These are phyloP conservation scores for Scenedesmus sp. DNA, from an alignment of 163 green algal genomes.

Conservation along the genomic window DNA sequence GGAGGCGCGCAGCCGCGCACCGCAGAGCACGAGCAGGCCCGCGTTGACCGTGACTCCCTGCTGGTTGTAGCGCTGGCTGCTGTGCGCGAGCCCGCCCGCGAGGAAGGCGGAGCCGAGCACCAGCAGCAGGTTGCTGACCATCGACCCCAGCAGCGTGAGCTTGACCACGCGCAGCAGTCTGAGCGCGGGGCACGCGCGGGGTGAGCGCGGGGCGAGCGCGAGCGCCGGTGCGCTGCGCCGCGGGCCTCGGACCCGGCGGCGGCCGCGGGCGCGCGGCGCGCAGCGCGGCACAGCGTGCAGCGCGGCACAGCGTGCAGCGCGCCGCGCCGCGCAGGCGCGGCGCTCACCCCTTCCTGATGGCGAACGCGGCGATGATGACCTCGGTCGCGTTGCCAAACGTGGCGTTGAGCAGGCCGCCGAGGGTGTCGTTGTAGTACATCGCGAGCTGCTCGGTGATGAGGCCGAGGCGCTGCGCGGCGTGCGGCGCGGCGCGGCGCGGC, in stretches of 20 bases:
- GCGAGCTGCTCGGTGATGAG: slow-evolving; percentile 82
- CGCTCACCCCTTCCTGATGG: slow-evolving; percentile 49
- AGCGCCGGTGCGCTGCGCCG: too few species aligned
- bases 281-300: too few species aligned
- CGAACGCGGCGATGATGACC: slow-evolving; percentile 77
- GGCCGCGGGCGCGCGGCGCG: too few species aligned
- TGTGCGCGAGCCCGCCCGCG: slow-evolving; percentile 60
- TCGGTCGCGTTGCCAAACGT: slow-evolving; percentile 88
- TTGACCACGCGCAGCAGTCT: slow-evolving; percentile 77
- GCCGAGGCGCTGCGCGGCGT: slow-evolving; percentile 67
- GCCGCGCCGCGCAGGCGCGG: too few species aligned
- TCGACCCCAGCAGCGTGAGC: slow-evolving; percentile 74
- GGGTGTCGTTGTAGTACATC: slow-evolving; percentile 77
- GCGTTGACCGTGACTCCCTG: slow-evolving; percentile 59
- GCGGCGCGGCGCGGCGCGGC: too few species aligned
- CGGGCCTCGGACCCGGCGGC: too few species aligned
- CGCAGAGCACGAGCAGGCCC: slow-evolving; percentile 68
- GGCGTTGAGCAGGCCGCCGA: slow-evolving; percentile 82
- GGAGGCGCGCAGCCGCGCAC: background rate
- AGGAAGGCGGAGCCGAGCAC: slow-evolving; percentile 87
- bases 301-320: too few species aligned
- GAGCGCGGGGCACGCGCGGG: too few species aligned
- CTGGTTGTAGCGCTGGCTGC: slow-evolving; percentile 62
- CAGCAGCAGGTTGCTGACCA: slow-evolving; percentile 83
- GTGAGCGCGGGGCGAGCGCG: too few species aligned